Base-by-base conservation (phyloP, 495 filamentous ascomycete genomes). In the Hyaloscypha bicolor region DNA sequence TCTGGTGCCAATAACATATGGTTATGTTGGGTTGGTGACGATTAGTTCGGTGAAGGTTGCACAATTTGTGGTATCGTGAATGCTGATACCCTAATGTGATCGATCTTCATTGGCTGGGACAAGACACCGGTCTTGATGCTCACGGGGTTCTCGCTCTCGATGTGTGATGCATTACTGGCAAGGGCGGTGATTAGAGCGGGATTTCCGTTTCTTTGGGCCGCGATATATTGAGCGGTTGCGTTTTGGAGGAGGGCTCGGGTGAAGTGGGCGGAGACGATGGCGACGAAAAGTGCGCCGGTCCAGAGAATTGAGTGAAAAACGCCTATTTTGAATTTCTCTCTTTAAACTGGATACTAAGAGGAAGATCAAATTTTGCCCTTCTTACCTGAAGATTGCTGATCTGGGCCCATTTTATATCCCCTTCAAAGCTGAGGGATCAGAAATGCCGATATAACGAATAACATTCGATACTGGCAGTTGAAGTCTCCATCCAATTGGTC, bases 21-120 rank as follows among this genome's bases (percentile, higher is more conserved):
- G 68, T 19, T 73, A 3, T 5, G 25, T 64, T 8, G 62, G 53
- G 33, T 71, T 73, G 60, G 71, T 70, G 6, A 67, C 55, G 56
- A 79, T 78, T 51, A 79, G 70, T 68, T 80, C 76, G 4, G 78
- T 81, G 65, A 78, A 81, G 4, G 74, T 74, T 14, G 79, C 78
- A 60, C 79, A 81, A 19, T 68, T 65, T 4, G 70, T 74, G 6
- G 76, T 78, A 56, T 81, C 79, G 70, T 74, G 71, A 48, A 79
- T 74, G 62, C 73, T 76, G 62, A 75, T 75, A 63, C 75, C n/a
- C n/a, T n/a, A n/a, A n/a, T 78, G 68, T 76, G 74, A 42, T 79
- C 78, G 31, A 81, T 74, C 35, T 73, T 74, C 62, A 79, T 67
- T 14, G 78, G 51, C 9, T 76, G 70, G 4, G 75, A 66, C 19